Evolutionary conservation across 1,284 basidiomycete genomes (phyloP).

Genomic region (Trichosporon inkin): DNA sequence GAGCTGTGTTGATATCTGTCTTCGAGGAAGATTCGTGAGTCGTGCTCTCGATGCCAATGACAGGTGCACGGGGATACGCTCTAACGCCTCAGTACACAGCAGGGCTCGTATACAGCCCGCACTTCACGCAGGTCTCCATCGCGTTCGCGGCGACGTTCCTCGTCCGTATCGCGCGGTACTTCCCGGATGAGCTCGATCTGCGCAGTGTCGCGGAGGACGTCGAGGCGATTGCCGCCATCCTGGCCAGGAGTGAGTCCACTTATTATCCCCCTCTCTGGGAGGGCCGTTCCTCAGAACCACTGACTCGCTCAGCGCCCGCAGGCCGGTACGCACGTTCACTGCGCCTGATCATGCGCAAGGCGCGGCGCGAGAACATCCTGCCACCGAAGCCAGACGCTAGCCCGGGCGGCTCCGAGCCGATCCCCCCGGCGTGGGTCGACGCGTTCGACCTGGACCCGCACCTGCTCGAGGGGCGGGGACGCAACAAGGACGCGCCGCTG

Average conservation of each 20-base stretch:
- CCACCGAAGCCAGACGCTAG: neutral
- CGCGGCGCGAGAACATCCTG: constrained; percentile 55
- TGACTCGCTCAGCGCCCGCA: constrained; percentile 61
- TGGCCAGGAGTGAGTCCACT: constrained; percentile 61
- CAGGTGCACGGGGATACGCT: too few relatives aligned
- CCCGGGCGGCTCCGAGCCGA: neutral
- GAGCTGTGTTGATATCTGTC: constrained; percentile 25
- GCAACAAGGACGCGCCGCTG: constrained; percentile 24
- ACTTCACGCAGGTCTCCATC: constrained; percentile 15
- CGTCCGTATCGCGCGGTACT: constrained; percentile 70
- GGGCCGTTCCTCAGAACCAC: neutral
- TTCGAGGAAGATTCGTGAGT: constrained; percentile 18
- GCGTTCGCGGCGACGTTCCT: constrained; percentile 82
- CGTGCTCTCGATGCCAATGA: too few relatives aligned
- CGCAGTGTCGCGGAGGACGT: constrained; percentile 65
- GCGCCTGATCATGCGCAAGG: constrained; percentile 73
- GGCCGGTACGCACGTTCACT: constrained; percentile 77
- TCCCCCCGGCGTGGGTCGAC: neutral
- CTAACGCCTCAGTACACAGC: constrained; percentile 62
- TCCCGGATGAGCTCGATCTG: constrained; percentile 73
- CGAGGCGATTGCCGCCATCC: constrained; percentile 64
- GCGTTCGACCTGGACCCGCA: neutral
- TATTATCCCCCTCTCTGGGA: constrained; percentile 3
- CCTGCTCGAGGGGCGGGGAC: constrained; percentile 13
- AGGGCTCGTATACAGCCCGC: constrained; percentile 67